Percentiles rank a stretch among this genome's conserved stretches.
Evolutionary conservation across 805 yeast genomes (phyloP).

Genomic region (Candida krabiensis): DNA sequence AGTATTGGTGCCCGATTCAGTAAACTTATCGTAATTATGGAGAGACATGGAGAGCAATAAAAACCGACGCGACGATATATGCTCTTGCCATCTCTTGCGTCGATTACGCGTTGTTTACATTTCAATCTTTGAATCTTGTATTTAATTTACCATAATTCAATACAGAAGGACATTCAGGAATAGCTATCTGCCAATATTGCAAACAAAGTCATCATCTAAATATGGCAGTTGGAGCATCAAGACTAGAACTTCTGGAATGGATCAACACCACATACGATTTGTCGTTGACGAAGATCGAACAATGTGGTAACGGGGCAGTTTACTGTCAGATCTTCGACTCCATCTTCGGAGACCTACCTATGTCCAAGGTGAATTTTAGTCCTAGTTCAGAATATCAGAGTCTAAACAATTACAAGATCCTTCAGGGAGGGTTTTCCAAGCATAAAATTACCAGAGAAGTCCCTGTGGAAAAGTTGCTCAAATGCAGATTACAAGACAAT

Average conservation of each 20-base stretch:
- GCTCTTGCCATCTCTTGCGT: neutral
- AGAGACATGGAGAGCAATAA: too few species aligned
- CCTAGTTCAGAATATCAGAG: conserved; percentile 74
- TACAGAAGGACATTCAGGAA: too few species aligned
- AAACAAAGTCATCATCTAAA: too few species aligned
- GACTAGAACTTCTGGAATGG: conserved; percentile 85
- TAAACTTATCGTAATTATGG: too few species aligned
- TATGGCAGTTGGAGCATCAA: conserved; percentile 62
- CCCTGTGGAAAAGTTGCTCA: conserved; percentile 78
- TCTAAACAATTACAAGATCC: conserved; percentile 76
- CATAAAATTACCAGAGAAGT: conserved; percentile 72
- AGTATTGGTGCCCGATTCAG: too few species aligned
- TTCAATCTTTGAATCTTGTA: neutral
- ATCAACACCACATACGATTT: conserved; percentile 68
- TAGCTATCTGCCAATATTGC: too few species aligned
- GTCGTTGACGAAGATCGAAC: conserved; percentile 76
- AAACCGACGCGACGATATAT: too few species aligned
- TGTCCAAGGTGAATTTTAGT: conserved; percentile 72
- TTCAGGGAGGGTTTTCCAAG: conserved; percentile 76
- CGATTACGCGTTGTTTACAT: conserved; percentile 17
- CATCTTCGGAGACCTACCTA: conserved; percentile 78
- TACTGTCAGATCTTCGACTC: conserved; percentile 91
- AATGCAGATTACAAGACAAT: conserved; percentile 91
- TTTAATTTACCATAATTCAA: too few species aligned
- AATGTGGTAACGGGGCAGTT: conserved; percentile 94